Conservation (phyloP, 1,139 yeast genomes). For the Taphrina confusa region DNA sequence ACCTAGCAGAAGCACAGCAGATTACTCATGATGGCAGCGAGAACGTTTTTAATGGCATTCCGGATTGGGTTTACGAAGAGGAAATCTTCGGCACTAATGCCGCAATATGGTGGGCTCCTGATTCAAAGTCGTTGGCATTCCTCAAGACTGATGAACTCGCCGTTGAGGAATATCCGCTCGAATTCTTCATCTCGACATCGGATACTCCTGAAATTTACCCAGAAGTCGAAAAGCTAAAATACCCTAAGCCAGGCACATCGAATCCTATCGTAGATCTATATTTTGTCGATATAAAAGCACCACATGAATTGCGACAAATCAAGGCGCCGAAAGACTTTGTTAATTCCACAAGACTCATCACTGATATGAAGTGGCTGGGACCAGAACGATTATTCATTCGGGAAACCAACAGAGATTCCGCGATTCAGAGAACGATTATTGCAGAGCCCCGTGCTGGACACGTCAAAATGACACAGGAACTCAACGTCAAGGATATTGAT, state of each 20-base stretch:
- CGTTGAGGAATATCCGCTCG: conserved; percentile 66
- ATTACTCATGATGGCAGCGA: conserved; percentile 70
- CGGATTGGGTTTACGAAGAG: conserved; percentile 98
- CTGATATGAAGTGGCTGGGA: conserved; percentile 73
- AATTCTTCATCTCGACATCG: conserved; percentile 53
- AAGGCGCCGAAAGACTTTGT: conserved; percentile 41
- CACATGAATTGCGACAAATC: conserved; percentile 27
- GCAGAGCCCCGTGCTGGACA: conserved; percentile 50
- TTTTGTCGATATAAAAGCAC: conserved; percentile 42
- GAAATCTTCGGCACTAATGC: conserved; percentile 69
- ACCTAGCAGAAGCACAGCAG: conserved; percentile 45
- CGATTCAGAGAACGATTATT: conserved; percentile 57
- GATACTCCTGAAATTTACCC: conserved; percentile 57
- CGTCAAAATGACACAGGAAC: conserved; percentile 53
- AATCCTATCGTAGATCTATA: conserved; percentile 64
- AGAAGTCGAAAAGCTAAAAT: conserved; percentile 58
- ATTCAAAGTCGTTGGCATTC: conserved; percentile 64
- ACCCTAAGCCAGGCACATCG: conserved; percentile 84
- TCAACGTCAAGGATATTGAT: conserved; percentile 51
- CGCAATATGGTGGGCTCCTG: conserved; percentile 87
- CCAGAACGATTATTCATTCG: conserved; percentile 59
- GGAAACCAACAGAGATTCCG: conserved; percentile 71
- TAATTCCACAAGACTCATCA: conserved; percentile 60
- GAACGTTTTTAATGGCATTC: conserved; percentile 75
- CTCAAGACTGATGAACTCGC: conserved; percentile 68